Evolutionary conservation across 495 filamentous ascomycete species (phyloP).

Genomic region (Rhypophila decipiens): DNA sequence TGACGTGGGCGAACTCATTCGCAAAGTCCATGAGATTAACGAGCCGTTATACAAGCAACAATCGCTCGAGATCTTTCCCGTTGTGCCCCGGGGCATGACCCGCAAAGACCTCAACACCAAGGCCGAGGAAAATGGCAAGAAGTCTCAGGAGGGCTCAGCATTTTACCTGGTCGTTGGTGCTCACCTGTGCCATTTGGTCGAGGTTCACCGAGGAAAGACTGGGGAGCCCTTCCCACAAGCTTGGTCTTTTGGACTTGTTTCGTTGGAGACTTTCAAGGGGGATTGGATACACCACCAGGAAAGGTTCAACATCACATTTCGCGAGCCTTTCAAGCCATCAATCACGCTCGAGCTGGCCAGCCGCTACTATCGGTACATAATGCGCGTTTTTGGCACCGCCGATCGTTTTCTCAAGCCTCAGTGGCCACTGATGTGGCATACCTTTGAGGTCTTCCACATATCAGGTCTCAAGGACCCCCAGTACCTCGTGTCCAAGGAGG

Average conservation of each 20-base stretch:
- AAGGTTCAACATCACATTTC: constrained; percentile 77
- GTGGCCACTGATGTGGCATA: constrained; percentile 68
- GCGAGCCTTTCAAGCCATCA: constrained; percentile 57
- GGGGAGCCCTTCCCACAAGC: constrained; percentile 38
- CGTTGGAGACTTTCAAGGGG: constrained; percentile 46
- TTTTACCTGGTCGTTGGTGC: constrained; percentile 84
- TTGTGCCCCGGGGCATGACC: constrained; percentile 65
- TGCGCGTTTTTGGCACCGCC: constrained; percentile 62
- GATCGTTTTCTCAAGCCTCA: constrained; percentile 76
- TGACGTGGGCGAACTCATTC: constrained; percentile 58
- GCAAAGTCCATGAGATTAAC: constrained; percentile 58
- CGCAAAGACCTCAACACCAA: constrained; percentile 39
- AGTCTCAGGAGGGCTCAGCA: constrained; percentile 71
- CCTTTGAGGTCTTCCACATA: constrained; percentile 57
- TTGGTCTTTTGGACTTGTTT: constrained; percentile 63
- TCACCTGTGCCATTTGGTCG: constrained; percentile 75
- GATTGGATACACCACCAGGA: constrained; percentile 58
- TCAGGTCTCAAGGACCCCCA: constrained; percentile 51
- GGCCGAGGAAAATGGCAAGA: constrained; percentile 36
- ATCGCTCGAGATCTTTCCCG: constrained; percentile 73
- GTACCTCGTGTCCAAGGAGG: constrained; percentile 55
- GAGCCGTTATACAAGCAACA: constrained; percentile 60
- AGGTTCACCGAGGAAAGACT: constrained; percentile 46
- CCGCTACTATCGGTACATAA: constrained; percentile 68
- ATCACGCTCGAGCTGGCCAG: constrained; percentile 72